phyloP scores from a whole-genome alignment of 441 rosid species.

The Lepidium campestre region DNA sequence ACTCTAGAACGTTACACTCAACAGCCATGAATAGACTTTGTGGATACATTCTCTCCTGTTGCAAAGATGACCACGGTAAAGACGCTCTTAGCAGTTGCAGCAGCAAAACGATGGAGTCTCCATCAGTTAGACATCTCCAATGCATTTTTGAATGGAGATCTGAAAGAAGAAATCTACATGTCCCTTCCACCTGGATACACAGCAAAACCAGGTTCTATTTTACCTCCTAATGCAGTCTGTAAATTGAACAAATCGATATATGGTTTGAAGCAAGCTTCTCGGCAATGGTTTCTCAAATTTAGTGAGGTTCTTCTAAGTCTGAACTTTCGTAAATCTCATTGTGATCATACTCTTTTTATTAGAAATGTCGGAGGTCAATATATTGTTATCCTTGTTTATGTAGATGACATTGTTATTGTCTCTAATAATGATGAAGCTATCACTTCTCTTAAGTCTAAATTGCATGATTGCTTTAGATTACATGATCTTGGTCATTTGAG shows the following conservation, averaged over 20 bases:
- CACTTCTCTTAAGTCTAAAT: too few relatives aligned
- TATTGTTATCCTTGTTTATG: neutral
- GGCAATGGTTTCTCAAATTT: neutral
- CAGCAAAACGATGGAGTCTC: neutral
- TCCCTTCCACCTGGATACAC: neutral
- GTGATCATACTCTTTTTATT: neutral
- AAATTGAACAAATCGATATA: neutral
- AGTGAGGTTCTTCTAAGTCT: neutral
- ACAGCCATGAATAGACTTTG: neutral
- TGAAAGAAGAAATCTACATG: neutral
- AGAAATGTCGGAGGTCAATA: neutral
- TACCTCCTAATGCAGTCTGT: neutral
- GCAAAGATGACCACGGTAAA: neutral
- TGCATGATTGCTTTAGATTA: neutral
- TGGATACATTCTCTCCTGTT: neutral
- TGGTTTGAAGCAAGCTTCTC: neutral
- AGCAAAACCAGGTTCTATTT: neutral
- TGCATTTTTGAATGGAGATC: neutral
- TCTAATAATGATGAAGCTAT: neutral
- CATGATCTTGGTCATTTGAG: neutral
- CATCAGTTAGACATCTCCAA: neutral
- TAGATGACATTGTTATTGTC: neutral
- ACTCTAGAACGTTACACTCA: neutral
- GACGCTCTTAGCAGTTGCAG: neutral
- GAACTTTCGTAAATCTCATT: neutral